These are phyloP conservation scores for Yamadazyma jaroonii DNA, from an alignment of 1,139 yeast species.

Conservation along the genomic window DNA sequence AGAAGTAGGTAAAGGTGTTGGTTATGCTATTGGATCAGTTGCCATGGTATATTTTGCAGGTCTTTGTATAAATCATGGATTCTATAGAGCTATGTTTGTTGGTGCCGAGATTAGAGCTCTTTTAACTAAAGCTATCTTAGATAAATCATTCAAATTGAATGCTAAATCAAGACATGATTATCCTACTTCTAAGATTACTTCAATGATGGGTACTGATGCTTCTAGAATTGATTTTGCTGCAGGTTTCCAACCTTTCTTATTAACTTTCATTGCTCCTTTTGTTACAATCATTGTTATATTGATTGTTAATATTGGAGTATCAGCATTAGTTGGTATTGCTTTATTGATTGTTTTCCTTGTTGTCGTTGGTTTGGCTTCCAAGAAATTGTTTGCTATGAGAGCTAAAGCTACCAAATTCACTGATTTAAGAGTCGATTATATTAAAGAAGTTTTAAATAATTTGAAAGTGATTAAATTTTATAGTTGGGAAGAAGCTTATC, in stretches of 20 bases:
- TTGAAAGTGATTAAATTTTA: conserved; percentile 37
- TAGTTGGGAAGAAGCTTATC: conserved; percentile 73
- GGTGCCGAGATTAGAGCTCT: conserved; percentile 71
- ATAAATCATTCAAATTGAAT: conserved; percentile 62
- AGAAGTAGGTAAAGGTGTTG: conserved; percentile 32
- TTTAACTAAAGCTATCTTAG: conserved; percentile 63
- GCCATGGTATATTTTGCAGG: conserved; percentile 33
- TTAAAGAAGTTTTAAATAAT: conserved; percentile 36
- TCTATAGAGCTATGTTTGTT: conserved; percentile 25
- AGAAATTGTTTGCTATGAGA: conserved; percentile 24
- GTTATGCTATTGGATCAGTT: conserved; percentile 34
- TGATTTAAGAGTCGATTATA: conserved; percentile 30
- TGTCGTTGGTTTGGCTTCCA: conserved; percentile 21
- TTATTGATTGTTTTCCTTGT: conserved; percentile 24
- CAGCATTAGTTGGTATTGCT: conserved; percentile 35
- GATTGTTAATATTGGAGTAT: conserved; percentile 30
- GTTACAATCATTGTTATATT: conserved; percentile 33
- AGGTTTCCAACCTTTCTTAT: conserved; percentile 27
- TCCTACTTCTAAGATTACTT: conserved; percentile 69
- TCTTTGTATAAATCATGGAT: conserved; percentile 7
- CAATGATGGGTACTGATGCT: conserved; percentile 38
- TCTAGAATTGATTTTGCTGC: conserved; percentile 35
- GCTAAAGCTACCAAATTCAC: conserved; percentile 27
- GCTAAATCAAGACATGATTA: conserved; percentile 55
- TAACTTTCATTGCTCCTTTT: conserved; percentile 27